A percentile compares a stretch with the other conserved stretches of the same genome.
These are phyloP conservation scores for Colletotrichum filicis DNA, from an alignment of 2,329 filamentous ascomycete species.

Conservation along the genomic window DNA sequence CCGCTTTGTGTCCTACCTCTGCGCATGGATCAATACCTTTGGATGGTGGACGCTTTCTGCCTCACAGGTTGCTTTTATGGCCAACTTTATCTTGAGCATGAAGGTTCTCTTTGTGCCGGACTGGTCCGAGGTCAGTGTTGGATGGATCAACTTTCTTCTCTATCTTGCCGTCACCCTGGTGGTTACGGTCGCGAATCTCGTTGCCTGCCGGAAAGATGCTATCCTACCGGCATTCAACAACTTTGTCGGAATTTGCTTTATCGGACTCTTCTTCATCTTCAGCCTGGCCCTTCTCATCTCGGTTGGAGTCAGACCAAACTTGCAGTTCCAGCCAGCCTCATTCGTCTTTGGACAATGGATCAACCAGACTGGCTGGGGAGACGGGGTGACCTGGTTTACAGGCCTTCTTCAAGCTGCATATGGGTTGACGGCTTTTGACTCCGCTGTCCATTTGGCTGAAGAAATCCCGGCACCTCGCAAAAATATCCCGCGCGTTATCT, in stretches of 20 bases:
- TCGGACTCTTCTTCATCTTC: background rate
- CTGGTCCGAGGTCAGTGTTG: background rate
- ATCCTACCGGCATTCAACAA: background rate
- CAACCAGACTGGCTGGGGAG: constrained; percentile 61
- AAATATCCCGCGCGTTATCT: background rate
- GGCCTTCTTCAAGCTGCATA: constrained; percentile 68
- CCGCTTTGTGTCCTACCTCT: constrained; percentile 65
- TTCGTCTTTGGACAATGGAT: constrained; percentile 66
- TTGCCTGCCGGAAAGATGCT: background rate
- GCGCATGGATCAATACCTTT: constrained; percentile 70
- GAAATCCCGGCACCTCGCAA: constrained; percentile 63
- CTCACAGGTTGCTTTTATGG: constrained; percentile 68
- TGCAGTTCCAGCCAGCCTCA: constrained; percentile 58
- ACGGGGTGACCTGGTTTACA: constrained; percentile 68
- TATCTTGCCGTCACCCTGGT: background rate
- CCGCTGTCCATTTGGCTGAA: constrained; percentile 68
- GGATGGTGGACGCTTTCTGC: constrained; percentile 69
- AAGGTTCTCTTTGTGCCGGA: background rate
- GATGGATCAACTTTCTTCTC: background rate
- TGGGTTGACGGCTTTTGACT: constrained; percentile 66
- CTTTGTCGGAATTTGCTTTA: background rate
- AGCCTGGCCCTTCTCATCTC: constrained; percentile 56
- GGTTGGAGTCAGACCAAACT: constrained; percentile 55
- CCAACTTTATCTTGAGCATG: constrained; percentile 60
- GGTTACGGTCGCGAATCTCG: background rate